Evolutionary conservation across 345 rosid genomes (phyloP), one percentile per base, ranked within the genome.

Genomic region (Aquilaria sinensis): DNA sequence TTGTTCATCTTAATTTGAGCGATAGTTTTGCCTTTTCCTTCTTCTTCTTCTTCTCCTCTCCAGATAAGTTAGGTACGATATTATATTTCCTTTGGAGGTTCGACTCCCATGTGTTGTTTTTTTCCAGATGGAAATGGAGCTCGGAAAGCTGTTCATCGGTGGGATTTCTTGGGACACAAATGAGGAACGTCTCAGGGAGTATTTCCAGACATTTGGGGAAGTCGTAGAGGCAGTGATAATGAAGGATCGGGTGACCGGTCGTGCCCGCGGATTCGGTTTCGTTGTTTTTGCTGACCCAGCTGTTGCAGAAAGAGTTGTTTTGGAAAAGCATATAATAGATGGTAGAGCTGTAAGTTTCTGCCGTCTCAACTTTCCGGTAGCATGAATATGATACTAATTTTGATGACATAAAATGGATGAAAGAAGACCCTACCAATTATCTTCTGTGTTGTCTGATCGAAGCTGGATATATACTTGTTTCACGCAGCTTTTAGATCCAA

Each of bases 161-260:
- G 98, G 98, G 72, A 85, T 92, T 67, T 87, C 96, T 6, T 89
- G 98, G 96, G 96, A 90, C 72, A 89, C 96, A 4, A 87, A 81
- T 63, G 98, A 92, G 80, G 91, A 87, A 37, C 85, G 91, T 67
- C 86, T 92, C 9, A 84, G 89, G 47, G 85, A 87, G 58, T 92
- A 92, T 78, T 92, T 92, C 64, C 85, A 73, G 67, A 69, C 72
- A 43, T 92, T 85, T 70, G 98, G 96, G 49, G 91, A 85, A 57
- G 92, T 92, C 65, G 47, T 76, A 47, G 96, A 92, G 77, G 89
- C 93, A 47, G 96, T 92, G 55, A 84, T 92, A 52, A 89, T 92
- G 96, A 89, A 84, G 82, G 96, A 89, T 80, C 84, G 98, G 48
- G 82, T 91, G 66, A 89, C 96, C 0, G 96, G 96, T 61, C 93